Conservation (phyloP, 148 eudicot genomes). For the Silene conica region DNA sequence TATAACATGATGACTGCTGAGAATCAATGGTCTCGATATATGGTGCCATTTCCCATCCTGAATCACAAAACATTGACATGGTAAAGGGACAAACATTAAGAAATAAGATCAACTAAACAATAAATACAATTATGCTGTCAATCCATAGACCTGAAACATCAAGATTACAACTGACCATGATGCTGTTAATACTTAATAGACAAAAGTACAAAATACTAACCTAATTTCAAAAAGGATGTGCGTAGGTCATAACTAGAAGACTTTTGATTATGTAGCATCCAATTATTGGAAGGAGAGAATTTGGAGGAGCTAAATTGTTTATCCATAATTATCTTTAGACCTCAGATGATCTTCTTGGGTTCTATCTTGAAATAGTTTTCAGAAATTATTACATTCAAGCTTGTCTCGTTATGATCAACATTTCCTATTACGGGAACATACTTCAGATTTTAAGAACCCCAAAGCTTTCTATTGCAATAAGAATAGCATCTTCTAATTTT, state of each 20-base stretch:
- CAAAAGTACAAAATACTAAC: background rate
- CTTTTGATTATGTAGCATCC: background rate
- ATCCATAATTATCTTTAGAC: background rate
- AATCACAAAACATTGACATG: slow-evolving; percentile 19
- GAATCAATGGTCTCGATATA: slow-evolving; percentile 96
- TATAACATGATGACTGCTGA: slow-evolving; percentile 59
- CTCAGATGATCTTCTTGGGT: background rate
- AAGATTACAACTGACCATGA: slow-evolving; percentile 3
- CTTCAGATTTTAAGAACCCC: background rate
- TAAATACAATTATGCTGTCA: background rate
- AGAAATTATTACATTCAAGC: too few relatives aligned
- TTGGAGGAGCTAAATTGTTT: background rate
- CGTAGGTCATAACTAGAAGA: background rate
- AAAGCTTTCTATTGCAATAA: background rate
- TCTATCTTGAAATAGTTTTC: background rate
- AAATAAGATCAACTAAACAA: background rate
- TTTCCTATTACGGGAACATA: background rate
- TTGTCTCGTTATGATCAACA: background rate
- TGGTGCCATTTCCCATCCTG: slow-evolving; percentile 97
- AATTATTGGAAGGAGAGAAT: background rate
- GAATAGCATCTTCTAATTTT: background rate
- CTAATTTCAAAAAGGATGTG: background rate
- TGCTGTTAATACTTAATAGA: background rate
- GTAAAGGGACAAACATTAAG: slow-evolving; percentile 9
- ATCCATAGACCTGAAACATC: slow-evolving; percentile 9